phyloP scores from a whole-genome alignment of 2,329 filamentous ascomycete genomes.

The Penicillium sp. region DNA sequence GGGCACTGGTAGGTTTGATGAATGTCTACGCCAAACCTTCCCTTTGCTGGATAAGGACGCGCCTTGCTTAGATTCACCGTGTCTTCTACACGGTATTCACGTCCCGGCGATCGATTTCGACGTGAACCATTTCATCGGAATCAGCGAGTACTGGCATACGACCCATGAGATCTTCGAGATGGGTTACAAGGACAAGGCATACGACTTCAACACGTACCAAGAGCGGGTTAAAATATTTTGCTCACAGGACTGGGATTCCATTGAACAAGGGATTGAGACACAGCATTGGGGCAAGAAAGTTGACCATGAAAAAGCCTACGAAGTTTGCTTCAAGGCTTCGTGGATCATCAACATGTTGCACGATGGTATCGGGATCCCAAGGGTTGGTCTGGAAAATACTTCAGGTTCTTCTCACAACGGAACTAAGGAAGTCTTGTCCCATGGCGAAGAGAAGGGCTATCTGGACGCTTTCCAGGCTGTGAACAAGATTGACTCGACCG shows the following conservation, averaged over 20 bases:
- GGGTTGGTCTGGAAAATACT: slow-evolving; percentile 72
- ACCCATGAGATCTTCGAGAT: slow-evolving; percentile 89
- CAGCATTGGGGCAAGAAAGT: slow-evolving; percentile 75
- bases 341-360: slow-evolving; percentile 98
- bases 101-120: slow-evolving; percentile 95
- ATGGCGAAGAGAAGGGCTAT: slow-evolving; percentile 72
- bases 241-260: slow-evolving; percentile 74
- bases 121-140: slow-evolving; percentile 95
- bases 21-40: slow-evolving; percentile 78
- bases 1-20: slow-evolving; percentile 82
- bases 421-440: slow-evolving; percentile 67
- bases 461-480: slow-evolving; percentile 87
- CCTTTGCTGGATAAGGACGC: slow-evolving; percentile 87
- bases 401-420: slow-evolving; percentile 61
- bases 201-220: slow-evolving; percentile 89
- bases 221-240: slow-evolving; percentile 82
- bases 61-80: slow-evolving; percentile 78
- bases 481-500: slow-evolving; percentile 84
- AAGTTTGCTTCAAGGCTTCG: slow-evolving; percentile 96
- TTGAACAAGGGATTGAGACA: slow-evolving; percentile 63
- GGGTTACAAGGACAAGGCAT: slow-evolving; percentile 73
- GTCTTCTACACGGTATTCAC: slow-evolving; percentile 85
- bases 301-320: slow-evolving; percentile 69
- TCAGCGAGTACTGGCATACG: slow-evolving; percentile 98
- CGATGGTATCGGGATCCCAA: slow-evolving; percentile 90